These are phyloP conservation scores for Leccinum cinnamomeum DNA, from an alignment of 1,284 basidiomycete genomes.

Conservation along the genomic window DNA sequence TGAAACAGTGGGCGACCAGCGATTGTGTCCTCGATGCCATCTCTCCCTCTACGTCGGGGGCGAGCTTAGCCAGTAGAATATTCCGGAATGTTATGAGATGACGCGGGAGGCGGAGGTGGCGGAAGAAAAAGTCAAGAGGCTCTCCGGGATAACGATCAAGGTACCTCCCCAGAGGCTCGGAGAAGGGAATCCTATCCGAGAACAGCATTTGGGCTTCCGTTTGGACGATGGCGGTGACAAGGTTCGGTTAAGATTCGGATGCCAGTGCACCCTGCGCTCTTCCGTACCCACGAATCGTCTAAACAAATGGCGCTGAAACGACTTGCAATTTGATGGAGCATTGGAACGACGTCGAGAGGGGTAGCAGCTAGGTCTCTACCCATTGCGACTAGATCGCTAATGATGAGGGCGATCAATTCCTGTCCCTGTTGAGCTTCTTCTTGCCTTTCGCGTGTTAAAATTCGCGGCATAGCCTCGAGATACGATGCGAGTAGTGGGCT, in stretches of 20 bases:
- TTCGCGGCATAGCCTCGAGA: constrained; percentile 75
- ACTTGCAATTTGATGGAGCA: constrained; percentile 77
- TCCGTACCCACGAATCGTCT: constrained; percentile 85
- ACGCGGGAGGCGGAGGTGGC: constrained; percentile 71
- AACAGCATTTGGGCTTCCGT: constrained; percentile 93
- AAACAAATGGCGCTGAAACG: constrained; percentile 84
- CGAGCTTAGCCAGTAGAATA: constrained; percentile 76
- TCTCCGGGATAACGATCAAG: constrained; percentile 89
- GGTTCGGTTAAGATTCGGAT: constrained; percentile 78
- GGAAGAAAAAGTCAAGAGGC: constrained; percentile 84
- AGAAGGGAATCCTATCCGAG: constrained; percentile 89
- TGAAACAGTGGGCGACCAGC: constrained; percentile 63
- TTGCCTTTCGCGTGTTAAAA: constrained; percentile 63
- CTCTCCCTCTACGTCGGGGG: constrained; percentile 76
- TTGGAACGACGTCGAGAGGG: constrained; percentile 56
- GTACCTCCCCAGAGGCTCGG: constrained; percentile 89
- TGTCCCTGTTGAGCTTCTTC: constrained; percentile 62
- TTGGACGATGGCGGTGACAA: constrained; percentile 89
- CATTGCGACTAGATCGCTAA: constrained; percentile 68
- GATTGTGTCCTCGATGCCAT: constrained; percentile 63
- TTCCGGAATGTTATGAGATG: constrained; percentile 81
- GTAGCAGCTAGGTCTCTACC: constrained; percentile 46
- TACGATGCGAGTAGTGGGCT: constrained; percentile 67
- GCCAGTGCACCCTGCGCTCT: constrained; percentile 84
- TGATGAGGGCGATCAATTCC: constrained; percentile 58